A percentile compares a stretch with the other conserved stretches of the same genome.
These are phyloP conservation scores for Trichosphaerium sp. DNA, from an alignment of 78 protist genomes.

Conservation along the genomic window DNA sequence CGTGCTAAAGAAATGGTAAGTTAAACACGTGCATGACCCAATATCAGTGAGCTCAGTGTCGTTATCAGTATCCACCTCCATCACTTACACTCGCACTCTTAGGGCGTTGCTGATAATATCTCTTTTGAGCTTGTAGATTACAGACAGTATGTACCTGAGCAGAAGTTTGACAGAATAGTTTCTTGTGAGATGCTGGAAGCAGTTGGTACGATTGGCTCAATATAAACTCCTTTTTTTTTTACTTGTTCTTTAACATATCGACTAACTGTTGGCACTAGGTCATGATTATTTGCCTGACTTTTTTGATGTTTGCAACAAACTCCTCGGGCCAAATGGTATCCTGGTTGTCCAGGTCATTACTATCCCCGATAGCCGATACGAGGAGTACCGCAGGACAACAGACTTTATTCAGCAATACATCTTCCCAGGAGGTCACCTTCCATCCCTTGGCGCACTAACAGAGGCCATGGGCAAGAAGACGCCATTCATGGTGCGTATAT, in stretches of 20 bases:
- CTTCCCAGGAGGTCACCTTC: slow-evolving; percentile 38
- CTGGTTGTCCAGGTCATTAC: slow-evolving; percentile 28
- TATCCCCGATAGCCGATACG: slow-evolving; percentile 17
- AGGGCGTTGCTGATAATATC: neutral
- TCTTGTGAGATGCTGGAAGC: slow-evolving; percentile 48
- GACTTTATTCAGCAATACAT: slow-evolving; percentile 44
- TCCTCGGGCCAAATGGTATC: slow-evolving; percentile 26
- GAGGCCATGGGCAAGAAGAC: slow-evolving; percentile 4
- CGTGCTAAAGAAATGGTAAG: slow-evolving; percentile 1
- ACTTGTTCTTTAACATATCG: neutral
- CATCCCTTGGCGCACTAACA: slow-evolving; percentile 18
- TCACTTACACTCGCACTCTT: neutral
- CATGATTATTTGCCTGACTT: slow-evolving; percentile 17
- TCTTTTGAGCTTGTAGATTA: neutral
- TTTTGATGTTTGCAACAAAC: slow-evolving; percentile 6
- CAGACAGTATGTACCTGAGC: neutral
- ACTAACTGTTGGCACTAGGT: neutral
- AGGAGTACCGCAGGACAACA: slow-evolving; percentile 3
- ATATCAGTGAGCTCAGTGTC: neutral
- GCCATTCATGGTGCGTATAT: slow-evolving; percentile 2
- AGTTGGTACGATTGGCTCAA: no score
- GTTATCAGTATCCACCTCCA: neutral
- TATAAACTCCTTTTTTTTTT: no score
- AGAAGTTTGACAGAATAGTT: slow-evolving; percentile 20
- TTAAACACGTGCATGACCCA: slow-evolving; percentile 5